Evolutionary conservation across 768 basidiomycete genomes (phyloP), one percentile per base, ranked within the genome.

Genomic region (Lactarius psammicola): DNA sequence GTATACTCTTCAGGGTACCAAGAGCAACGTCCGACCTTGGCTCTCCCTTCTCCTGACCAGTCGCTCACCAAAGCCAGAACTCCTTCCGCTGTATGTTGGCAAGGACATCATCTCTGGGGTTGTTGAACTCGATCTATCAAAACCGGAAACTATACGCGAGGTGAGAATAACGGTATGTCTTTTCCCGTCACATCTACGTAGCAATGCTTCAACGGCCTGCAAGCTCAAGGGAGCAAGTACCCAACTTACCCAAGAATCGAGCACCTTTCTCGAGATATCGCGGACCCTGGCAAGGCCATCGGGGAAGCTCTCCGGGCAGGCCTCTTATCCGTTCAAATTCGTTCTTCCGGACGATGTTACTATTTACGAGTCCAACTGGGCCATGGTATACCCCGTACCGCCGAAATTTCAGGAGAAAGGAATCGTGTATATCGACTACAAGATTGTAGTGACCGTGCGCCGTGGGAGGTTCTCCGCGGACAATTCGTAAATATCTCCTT

Each of bases 91-190:
- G 31, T 85, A 82, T 69, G 71, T 78, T 56, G 78, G 82, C 65
- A 80, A 78, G 11, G 84, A 88, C 70, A 64, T 70, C 17, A 76
- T 88, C 60, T 70, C 79, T 1, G 86, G 87, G 28, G 73, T 74
- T 10, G 83, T 86, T 2, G 80, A 82, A 68, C 70, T 86, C 33
- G 80, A 84, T 59, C 74, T 84, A 38, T 76, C 79, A 66, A 83
- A 82, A 69, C 73, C 80, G 18, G 82, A 85, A 62, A 79, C 76
- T 15, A 72, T 81, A 58, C 84, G 85, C 71, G 77, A 75, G 33
- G 76, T 87, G 36, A 76, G 77, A 13, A 70, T 86, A 68, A 75
- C 79, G 62, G 84, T 83, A 64, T 60, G 81, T 77, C 26, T 44
- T 53, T 31, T 53, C n/a, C 20, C 44, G 30, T 63, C n/a, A 40